phyloP scores from a whole-genome alignment of 345 rosid species.

The Mallotus nudiflorus region DNA sequence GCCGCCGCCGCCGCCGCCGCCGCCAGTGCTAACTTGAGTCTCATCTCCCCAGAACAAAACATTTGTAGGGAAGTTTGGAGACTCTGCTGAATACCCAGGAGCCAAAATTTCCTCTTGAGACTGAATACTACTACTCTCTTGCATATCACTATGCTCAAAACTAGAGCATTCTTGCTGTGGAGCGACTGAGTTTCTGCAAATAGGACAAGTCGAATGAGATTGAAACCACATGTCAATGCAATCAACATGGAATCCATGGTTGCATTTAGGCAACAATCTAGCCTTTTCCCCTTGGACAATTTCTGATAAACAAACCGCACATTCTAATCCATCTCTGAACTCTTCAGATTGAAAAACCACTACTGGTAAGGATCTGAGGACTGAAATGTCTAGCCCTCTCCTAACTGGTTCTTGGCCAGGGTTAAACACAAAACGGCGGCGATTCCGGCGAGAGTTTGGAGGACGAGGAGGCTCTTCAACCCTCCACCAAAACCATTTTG shows the following conservation, averaged over 20 bases:
- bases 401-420: conserved; percentile 21
- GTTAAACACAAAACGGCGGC: conserved; percentile 23
- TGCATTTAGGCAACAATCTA: conserved; percentile 46
- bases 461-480: conserved; percentile 47
- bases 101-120: conserved; percentile 32
- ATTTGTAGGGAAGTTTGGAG: conserved; percentile 80
- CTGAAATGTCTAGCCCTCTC: conserved; percentile 24
- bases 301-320: conserved; percentile 50
- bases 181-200: conserved; percentile 42
- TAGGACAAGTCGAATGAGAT: conserved; percentile 52
- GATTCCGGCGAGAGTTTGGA: conserved; percentile 16
- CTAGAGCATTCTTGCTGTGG: not conserved
- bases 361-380: conserved; percentile 22
- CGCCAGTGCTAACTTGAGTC: conserved; percentile 59
- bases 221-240: conserved; percentile 62
- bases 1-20: conserved; percentile 19
- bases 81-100: conserved; percentile 44
- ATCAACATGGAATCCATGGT: conserved; percentile 51
- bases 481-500: conserved; percentile 48
- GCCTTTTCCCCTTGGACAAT: conserved; percentile 36
- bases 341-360: conserved; percentile 20
- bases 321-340: conserved; percentile 26
- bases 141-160: not conserved
- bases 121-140: conserved; percentile 30
- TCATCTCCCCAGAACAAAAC: conserved; percentile 87